A percentile compares a stretch with the other conserved stretches of the same genome.
These are phyloP conservation scores for Arachis stenosperma DNA, from an alignment of 306 rosid species.

Conservation along the genomic window DNA sequence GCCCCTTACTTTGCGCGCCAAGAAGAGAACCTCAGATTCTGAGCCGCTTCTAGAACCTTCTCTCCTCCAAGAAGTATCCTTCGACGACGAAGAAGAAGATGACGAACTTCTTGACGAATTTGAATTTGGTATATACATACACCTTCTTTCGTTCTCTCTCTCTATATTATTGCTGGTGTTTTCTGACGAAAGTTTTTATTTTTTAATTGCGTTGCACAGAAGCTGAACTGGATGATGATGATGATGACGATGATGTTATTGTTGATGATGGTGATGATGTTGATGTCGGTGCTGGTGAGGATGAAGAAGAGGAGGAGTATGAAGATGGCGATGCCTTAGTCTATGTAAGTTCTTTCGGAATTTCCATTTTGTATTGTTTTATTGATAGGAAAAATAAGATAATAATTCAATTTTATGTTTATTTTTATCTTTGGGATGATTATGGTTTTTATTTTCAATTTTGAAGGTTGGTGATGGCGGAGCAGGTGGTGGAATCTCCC, in stretches of 20 bases:
- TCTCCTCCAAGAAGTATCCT: slow-evolving; percentile 60
- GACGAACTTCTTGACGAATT: slow-evolving; percentile 25
- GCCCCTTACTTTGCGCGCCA: slow-evolving; percentile 41
- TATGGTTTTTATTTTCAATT: not conserved
- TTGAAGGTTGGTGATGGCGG: slow-evolving; percentile 90
- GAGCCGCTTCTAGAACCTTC: slow-evolving; percentile 61
- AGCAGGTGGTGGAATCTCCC: slow-evolving; percentile 87
- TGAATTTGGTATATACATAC: slow-evolving; percentile 36
- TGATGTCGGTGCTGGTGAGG: not conserved
- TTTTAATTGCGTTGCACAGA: slow-evolving; percentile 45
- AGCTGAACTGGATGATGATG: slow-evolving; percentile 38
- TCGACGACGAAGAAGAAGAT: slow-evolving; percentile 56
- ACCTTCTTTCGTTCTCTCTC: slow-evolving; percentile 18
- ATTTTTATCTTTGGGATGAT: not conserved
- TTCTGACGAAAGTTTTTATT: slow-evolving; percentile 32
- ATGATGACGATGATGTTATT: not conserved
- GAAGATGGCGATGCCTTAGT: slow-evolving; percentile 50
- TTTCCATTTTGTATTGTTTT: not conserved
- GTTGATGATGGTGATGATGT: not conserved
- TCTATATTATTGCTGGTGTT: not conserved
- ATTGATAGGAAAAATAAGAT: not conserved
- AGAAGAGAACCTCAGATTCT: slow-evolving; percentile 55
- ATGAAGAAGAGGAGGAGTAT: slow-evolving; percentile 34
- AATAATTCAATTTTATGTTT: no score
- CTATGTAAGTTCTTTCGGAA: slow-evolving; percentile 54